These are phyloP conservation scores for Penicillium psychrofluorescens DNA, from an alignment of 495 filamentous ascomycete species.

Conservation along the genomic window DNA sequence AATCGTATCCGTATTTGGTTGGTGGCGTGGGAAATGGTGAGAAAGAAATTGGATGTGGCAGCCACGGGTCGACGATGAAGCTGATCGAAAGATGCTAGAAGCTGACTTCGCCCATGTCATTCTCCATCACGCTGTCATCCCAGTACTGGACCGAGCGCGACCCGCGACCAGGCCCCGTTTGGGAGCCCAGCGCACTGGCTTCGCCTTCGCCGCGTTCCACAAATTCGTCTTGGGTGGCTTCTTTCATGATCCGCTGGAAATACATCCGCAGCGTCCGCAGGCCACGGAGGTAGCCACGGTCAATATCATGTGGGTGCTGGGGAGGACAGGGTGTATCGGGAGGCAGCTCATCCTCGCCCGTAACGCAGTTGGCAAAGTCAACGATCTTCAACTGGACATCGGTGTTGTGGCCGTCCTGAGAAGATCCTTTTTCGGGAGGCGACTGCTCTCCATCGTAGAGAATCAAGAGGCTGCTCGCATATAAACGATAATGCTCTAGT, in stretches of 20 bases:
- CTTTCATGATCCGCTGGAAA: constrained; percentile 80
- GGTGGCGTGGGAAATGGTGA: neutral
- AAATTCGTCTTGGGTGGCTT: constrained; percentile 55
- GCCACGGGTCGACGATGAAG: neutral
- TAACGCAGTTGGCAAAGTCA: constrained; percentile 97
- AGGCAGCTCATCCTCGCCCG: constrained; percentile 64
- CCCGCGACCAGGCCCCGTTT: constrained; percentile 17
- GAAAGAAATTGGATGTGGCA: neutral
- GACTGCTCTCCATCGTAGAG: constrained; percentile 78
- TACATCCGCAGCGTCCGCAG: constrained; percentile 74
- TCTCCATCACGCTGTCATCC: constrained; percentile 39
- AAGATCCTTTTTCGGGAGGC: constrained; percentile 2
- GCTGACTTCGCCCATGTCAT: constrained; percentile 39
- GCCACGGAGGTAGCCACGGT: constrained; percentile 84
- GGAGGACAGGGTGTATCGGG: constrained; percentile 71
- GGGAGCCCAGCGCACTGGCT: constrained; percentile 29
- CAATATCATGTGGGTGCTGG: constrained; percentile 68
- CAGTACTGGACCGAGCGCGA: constrained; percentile 28
- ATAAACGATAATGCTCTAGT: constrained; percentile 84
- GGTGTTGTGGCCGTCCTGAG: constrained; percentile 33
- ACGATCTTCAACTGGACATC: constrained; percentile 87
- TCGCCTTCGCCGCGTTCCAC: constrained; percentile 43
- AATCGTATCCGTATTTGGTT: neutral
- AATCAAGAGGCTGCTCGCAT: constrained; percentile 89
- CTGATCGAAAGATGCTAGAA: constrained; percentile 16